Percentiles rank a stretch among this genome's conserved stretches.
These are phyloP conservation scores for Acer negundo DNA, from an alignment of 345 rosid genomes.

Conservation along the genomic window DNA sequence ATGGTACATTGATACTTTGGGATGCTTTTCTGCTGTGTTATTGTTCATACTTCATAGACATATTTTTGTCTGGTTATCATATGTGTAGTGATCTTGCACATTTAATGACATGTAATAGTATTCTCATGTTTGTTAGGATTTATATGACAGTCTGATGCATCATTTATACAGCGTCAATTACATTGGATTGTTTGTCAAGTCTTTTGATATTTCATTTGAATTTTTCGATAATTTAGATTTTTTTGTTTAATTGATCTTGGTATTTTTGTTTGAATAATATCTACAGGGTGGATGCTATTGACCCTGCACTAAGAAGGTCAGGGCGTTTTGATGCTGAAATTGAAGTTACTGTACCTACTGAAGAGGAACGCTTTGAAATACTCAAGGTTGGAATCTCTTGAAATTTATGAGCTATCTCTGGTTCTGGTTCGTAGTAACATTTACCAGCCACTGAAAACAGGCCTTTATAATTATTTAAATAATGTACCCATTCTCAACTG, in stretches of 20 bases:
- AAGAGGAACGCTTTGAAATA: conserved; percentile 75
- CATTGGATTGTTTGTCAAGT: neutral
- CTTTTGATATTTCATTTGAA: neutral
- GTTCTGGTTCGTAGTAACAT: neutral
- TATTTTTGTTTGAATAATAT: neutral
- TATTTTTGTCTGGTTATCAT: neutral
- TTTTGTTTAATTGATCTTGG: neutral
- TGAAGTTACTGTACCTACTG: conserved; percentile 85
- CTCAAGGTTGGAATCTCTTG: conserved; percentile 51
- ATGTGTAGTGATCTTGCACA: neutral
- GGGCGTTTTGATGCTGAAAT: conserved; percentile 86
- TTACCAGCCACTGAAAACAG: neutral
- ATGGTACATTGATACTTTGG: neutral
- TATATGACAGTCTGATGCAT: neutral
- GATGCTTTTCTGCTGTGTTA: neutral
- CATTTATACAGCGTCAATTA: neutral
- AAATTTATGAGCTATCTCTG: conserved; percentile 4
- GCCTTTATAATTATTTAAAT: neutral
- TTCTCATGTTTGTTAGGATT: too few species aligned
- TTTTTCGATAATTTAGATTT: neutral
- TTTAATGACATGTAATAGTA: neutral
- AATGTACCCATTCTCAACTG: neutral
- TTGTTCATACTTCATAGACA: neutral
- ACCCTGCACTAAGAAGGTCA: conserved; percentile 76
- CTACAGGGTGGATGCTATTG: conserved; percentile 68